Base-by-base conservation (phyloP, 805 yeast genomes). In the Phaffomyces opuntiae region DNA sequence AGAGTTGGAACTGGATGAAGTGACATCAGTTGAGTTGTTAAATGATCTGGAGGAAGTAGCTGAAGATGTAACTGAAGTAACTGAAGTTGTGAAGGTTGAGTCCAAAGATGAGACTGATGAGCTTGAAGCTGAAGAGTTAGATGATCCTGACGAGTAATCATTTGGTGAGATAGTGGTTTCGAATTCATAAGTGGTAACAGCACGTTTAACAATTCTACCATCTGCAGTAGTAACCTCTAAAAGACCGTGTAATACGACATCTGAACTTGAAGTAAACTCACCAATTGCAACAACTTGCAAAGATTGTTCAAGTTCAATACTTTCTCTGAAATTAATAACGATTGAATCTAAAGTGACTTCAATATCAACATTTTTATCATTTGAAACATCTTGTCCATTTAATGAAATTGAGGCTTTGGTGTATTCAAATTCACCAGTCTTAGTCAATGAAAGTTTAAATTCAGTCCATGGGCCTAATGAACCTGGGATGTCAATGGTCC, bases 391-490 rank as follows among this genome's bases (percentile, higher is more conserved):
- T 29, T 29, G 4, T 40, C 48, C 54, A 38, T 40, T 47, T 19
- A 47, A 44, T 9, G 33, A 32, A 13, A 42, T 42, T 27, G 29
- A 29, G 25, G 44, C 45, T 13, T 36, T 32, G 7, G 39, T 34
- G 43, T 44, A 51, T 5, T 14, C 32, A 42, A 49, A 53, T 7
- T 14, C 24, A 33, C 48, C 49, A 21, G 17, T 12, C 17, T 39
- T 41, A 17, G 45, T n/a, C 26, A 40, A 49, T 6, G 39, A 32
- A 11, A 52, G 5, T 3, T 46, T 38, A n/a, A 52, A 32, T 8
- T 42, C 40, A n/a, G 45, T 38, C 57, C 57, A 52, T 48, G 57
- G 54, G 8, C 53, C 52, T 33, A 52, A 45, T 14, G 40, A 38
- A 29, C 53, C 53, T 46, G 58, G 58, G 39, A 54, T 29, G 14